A percentile compares a stretch with the other conserved stretches of the same genome.
Conservation (phyloP, 306 rosid species). For the Cicer cuneatum region DNA sequence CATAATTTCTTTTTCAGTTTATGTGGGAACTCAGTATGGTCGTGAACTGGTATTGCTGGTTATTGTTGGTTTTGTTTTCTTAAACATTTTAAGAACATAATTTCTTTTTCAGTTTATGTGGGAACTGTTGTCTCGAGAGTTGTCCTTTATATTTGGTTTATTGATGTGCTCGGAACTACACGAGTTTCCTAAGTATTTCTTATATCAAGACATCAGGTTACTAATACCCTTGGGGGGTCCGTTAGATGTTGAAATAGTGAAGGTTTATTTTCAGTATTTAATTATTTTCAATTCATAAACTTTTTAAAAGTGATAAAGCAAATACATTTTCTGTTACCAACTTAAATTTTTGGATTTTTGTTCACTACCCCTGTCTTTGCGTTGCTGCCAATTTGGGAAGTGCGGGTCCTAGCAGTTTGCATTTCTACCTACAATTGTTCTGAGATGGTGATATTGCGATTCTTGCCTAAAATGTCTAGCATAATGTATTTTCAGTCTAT, state of each 20-base stretch:
- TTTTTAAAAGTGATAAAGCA: neutral
- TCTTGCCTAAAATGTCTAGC: neutral
- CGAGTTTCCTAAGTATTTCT: constrained; percentile 17
- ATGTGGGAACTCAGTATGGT: constrained; percentile 36
- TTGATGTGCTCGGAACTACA: constrained; percentile 35
- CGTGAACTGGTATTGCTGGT: constrained; percentile 32
- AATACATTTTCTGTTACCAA: neutral
- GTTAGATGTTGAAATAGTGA: constrained; percentile 5
- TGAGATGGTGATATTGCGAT: neutral
- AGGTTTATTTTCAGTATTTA: neutral
- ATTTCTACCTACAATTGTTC: neutral
- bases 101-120: constrained; percentile 16
- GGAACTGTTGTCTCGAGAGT: constrained; percentile 28
- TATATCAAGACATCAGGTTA: neutral
- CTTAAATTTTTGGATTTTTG: neutral
- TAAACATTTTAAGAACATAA: constrained; percentile 16
- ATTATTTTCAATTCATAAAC: neutral
- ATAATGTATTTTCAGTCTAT: neutral
- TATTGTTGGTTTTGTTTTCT: constrained; percentile 29
- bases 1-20: constrained; percentile 12
- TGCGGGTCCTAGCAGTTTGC: neutral
- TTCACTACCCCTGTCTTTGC: neutral
- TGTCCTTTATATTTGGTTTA: constrained; percentile 4
- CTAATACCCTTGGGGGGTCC: constrained; percentile 1
- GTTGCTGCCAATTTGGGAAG: neutral